Conservation (phyloP, 495 filamentous ascomycete genomes). For the Hypoxylon subgilvum region DNA sequence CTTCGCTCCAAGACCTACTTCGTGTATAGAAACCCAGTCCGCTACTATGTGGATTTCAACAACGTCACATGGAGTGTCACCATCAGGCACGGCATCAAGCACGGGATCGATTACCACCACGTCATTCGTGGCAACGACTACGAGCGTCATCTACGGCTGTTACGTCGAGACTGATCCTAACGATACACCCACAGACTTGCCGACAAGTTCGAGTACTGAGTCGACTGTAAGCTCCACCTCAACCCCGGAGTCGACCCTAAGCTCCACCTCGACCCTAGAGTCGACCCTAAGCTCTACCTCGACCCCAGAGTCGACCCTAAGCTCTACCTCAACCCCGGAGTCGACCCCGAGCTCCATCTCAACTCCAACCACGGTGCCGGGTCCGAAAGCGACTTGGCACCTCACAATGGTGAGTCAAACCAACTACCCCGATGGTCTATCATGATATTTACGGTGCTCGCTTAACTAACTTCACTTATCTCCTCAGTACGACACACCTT, state of each 20-base stretch:
- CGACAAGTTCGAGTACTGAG: no score
- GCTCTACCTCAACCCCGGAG: no score
- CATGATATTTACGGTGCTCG: background rate
- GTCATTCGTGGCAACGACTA: background rate
- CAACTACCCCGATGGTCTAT: background rate
- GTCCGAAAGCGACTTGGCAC: slow-evolving; percentile 54
- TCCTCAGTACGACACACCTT: background rate
- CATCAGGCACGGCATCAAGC: no score
- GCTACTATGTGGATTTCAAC: slow-evolving; percentile 3
- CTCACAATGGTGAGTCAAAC: slow-evolving; percentile 7
- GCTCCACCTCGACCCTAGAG: no score
- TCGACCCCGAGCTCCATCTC: slow-evolving; percentile 63
- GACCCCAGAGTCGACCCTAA: no score
- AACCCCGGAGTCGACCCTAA: no score
- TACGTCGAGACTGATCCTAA: no score
- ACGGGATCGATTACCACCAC: background rate
- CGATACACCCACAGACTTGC: no score
- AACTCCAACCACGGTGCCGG: slow-evolving; percentile 74
- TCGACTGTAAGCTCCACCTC: no score
- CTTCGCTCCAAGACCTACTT: background rate
- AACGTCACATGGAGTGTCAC: background rate
- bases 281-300: no score
- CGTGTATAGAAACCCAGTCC: slow-evolving; percentile 1
- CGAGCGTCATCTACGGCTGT: slow-evolving; percentile 5
- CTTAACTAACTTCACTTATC: background rate